Base-by-base conservation (phyloP, 1,139 yeast genomes). In the Debaryomyces subglobosus region DNA sequence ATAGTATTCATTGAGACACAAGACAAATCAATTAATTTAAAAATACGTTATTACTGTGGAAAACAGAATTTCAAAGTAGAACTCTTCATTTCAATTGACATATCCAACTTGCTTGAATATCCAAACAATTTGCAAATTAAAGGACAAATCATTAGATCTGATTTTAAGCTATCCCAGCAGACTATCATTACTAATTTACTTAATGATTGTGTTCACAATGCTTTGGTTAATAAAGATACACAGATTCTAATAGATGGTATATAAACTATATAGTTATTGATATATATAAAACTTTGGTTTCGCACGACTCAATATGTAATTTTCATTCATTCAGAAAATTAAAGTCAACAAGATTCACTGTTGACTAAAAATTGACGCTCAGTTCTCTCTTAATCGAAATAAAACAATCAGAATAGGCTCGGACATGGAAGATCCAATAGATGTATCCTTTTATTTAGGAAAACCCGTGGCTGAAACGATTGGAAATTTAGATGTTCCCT, bases 401-500 rank as follows among this genome's bases (percentile, higher is more conserved):
- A 29, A 29, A 21, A 30, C 43, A 7, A 30, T 30, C 36, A 30
- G 27, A 40, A 29, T 30, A 40, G 36, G 36, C 37, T 40, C 35
- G 27, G 38, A 13, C 13, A 68, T 68, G 72, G 72, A 65, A 45
- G 69, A 69, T 42, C 62, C 71, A 16, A 57, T 58, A 47, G 79
- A 73, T 57, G 62, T 70, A 46, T 68, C 77, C 33, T 76, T 60
- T 61, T 75, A 75, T 56, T 56, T 71, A 46, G 77, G 75, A 29
- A 59, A 62, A 36, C 68, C 63, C 42, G 68, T 66, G 38, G 57
- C 57, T 13, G 78, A 73, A 51, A 55, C 67, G 13, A 53, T 63
- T 43, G 67, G 67, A 24, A 69, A 65, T 44, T 66, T 85, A 53
- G 91, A 85, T 64, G 84, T 88, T 56, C 92, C 91, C 13, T 71